Evolutionary conservation across 78 protist genomes (phyloP).

Genomic region (Ministeria vibrans): DNA sequence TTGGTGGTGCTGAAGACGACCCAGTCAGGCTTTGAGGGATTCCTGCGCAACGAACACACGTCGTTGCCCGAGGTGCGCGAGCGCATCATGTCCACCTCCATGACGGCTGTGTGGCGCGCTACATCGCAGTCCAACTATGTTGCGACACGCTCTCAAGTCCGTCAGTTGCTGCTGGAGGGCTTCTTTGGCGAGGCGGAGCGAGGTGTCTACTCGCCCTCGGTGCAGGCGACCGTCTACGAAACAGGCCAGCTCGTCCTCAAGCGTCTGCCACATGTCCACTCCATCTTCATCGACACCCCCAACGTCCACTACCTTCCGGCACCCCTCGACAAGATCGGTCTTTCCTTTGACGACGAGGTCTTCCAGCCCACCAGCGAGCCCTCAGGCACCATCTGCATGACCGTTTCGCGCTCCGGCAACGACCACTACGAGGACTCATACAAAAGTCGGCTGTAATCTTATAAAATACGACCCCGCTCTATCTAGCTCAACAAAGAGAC

Average conservation of each 20-base stretch:
- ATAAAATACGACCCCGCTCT: no score
- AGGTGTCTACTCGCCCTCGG: constrained; percentile 2
- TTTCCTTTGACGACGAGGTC: not conserved
- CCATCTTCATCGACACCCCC: not conserved
- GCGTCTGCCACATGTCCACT: not conserved
- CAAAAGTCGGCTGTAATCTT: no score
- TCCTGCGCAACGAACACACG: no score
- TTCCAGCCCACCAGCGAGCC: not conserved
- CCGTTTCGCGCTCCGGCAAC: not conserved
- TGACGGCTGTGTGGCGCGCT: not conserved
- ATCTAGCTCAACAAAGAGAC: no score
- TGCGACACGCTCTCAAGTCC: not conserved
- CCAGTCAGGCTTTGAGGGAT: constrained; percentile 54
- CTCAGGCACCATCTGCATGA: not conserved
- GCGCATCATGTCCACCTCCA: not conserved
- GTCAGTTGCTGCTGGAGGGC: not conserved
- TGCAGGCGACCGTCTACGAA: not conserved
- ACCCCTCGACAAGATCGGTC: not conserved
- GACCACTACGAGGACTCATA: no score
- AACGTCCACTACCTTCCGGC: not conserved
- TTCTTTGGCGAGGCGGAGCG: not conserved
- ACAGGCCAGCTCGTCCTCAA: not conserved
- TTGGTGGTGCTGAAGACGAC: constrained; percentile 54
- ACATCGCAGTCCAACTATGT: not conserved
- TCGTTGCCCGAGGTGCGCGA: no score